These are phyloP conservation scores for Coniochaeta ligniaria DNA, from an alignment of 2,329 filamentous ascomycete species.

Conservation along the genomic window DNA sequence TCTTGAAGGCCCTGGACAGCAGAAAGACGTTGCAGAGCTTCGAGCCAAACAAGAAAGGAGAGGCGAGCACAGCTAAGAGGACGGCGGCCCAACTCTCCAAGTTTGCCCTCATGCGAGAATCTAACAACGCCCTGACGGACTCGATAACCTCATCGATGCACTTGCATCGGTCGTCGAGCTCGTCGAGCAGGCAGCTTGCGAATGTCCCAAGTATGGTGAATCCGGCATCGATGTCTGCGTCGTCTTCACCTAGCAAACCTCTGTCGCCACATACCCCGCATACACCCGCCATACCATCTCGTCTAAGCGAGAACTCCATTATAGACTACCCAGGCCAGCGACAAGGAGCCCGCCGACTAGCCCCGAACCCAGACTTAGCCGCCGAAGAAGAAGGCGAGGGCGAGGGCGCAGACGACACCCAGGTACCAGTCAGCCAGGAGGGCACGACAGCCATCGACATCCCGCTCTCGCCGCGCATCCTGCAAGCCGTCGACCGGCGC, in stretches of 20 bases:
- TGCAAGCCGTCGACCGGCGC: constrained; percentile 43
- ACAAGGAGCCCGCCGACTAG: constrained; percentile 17
- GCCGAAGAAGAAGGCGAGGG: constrained; percentile 17
- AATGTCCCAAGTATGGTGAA: constrained; percentile 61
- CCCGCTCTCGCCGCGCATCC: constrained; percentile 58
- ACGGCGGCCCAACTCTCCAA: constrained; percentile 75
- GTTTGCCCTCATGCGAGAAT: constrained; percentile 84
- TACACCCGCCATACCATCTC: constrained; percentile 85
- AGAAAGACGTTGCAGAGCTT: constrained; percentile 83
- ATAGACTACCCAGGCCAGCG: constrained; percentile 50
- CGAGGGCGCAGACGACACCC: constrained; percentile 24
- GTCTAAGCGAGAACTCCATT: constrained; percentile 87
- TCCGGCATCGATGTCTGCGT: constrained; percentile 71
- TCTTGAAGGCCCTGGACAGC: constrained; percentile 80
- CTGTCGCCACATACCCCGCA: constrained; percentile 87
- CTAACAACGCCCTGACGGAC: constrained; percentile 81
- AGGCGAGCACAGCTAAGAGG: constrained; percentile 63
- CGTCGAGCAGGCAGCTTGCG: constrained; percentile 54
- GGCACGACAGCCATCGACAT: constrained; percentile 66
- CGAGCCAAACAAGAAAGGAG: constrained; percentile 57
- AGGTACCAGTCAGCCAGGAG: constrained; percentile 29
- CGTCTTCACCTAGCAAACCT: constrained; percentile 84
- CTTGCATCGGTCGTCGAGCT: constrained; percentile 74
- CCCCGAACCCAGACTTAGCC: constrained; percentile 15
- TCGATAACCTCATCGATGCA: constrained; percentile 88